These are phyloP conservation scores for Helichrysum umbraculigerum DNA, from an alignment of 129 eudicot species.

Conservation along the genomic window DNA sequence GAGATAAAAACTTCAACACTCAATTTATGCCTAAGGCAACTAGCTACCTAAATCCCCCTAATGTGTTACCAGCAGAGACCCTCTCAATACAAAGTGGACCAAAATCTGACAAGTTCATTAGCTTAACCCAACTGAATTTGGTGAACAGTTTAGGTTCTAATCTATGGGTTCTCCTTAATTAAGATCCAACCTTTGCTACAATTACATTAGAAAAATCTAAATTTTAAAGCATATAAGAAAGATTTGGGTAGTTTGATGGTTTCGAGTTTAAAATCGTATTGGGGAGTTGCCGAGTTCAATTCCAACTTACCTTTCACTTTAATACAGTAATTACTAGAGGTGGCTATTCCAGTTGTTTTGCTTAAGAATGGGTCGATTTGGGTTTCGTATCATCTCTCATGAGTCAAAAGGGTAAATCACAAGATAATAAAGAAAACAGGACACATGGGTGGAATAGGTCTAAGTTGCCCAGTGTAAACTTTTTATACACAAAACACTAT, in stretches of 20 bases:
- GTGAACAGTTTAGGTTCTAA: background rate
- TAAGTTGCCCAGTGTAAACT: background rate
- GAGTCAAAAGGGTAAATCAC: conserved; percentile 9
- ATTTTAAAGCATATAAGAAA: background rate
- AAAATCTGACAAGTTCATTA: background rate
- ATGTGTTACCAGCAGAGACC: background rate
- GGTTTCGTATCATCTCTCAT: conserved; percentile 6
- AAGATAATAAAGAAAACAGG: background rate
- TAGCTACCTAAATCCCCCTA: background rate
- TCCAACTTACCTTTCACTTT: conserved; percentile 1
- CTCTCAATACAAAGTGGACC: background rate
- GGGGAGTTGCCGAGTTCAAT: background rate
- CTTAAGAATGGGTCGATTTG: background rate
- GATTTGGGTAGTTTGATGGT: background rate
- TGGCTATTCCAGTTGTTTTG: background rate
- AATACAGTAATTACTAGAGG: background rate
- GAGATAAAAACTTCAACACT: background rate
- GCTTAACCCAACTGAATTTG: conserved; percentile 3
- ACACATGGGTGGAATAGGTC: background rate
- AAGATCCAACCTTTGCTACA: background rate
- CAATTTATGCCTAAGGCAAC: background rate
- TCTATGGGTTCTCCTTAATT: background rate
- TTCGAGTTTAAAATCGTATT: background rate
- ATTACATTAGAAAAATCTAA: background rate
- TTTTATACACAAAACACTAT: conserved; percentile 1